These are phyloP conservation scores for Ceratocystis ficicola DNA, from an alignment of 2,329 filamentous ascomycete genomes.

Conservation along the genomic window DNA sequence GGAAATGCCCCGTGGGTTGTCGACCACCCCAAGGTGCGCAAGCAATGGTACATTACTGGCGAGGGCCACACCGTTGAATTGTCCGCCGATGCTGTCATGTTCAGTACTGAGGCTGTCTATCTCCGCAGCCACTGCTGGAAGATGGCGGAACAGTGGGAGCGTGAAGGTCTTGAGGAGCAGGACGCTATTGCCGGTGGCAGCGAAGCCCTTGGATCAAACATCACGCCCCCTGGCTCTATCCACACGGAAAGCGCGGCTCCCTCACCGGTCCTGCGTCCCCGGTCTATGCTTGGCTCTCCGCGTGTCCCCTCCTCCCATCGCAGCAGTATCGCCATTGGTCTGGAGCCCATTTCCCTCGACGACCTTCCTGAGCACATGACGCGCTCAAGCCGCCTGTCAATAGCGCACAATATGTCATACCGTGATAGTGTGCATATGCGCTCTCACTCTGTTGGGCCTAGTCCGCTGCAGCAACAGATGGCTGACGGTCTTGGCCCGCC, in stretches of 20 bases:
- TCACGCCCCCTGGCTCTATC: slow-evolving; percentile 19
- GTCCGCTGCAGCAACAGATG: slow-evolving; percentile 15
- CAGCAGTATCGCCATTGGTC: slow-evolving; percentile 35
- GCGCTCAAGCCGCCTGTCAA: slow-evolving; percentile 15
- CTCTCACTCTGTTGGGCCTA: slow-evolving; percentile 18
- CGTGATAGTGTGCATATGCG: slow-evolving; percentile 17
- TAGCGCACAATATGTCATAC: slow-evolving; percentile 15
- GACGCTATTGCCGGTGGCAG: not conserved
- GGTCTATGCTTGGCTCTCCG: slow-evolving; percentile 18
- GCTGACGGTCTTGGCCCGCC: slow-evolving; percentile 22
- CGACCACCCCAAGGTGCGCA: slow-evolving; percentile 49
- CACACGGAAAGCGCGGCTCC: slow-evolving; percentile 12
- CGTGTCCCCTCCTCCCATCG: slow-evolving; percentile 24
- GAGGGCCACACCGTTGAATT: slow-evolving; percentile 46
- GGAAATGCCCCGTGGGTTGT: slow-evolving; percentile 62
- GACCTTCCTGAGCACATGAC: slow-evolving; percentile 17
- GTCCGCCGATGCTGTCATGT: slow-evolving; percentile 47
- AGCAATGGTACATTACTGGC: slow-evolving; percentile 64
- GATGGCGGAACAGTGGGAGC: slow-evolving; percentile 41
- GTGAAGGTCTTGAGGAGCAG: slow-evolving; percentile 26
- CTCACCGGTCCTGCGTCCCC: slow-evolving; percentile 14
- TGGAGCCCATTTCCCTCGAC: slow-evolving; percentile 31
- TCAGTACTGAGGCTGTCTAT: slow-evolving; percentile 49
- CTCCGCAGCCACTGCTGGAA: slow-evolving; percentile 47
- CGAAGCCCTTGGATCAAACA: slow-evolving; percentile 19